Base-by-base conservation (phyloP, 345 rosid genomes). In the Melaleuca quinquenervia region DNA sequence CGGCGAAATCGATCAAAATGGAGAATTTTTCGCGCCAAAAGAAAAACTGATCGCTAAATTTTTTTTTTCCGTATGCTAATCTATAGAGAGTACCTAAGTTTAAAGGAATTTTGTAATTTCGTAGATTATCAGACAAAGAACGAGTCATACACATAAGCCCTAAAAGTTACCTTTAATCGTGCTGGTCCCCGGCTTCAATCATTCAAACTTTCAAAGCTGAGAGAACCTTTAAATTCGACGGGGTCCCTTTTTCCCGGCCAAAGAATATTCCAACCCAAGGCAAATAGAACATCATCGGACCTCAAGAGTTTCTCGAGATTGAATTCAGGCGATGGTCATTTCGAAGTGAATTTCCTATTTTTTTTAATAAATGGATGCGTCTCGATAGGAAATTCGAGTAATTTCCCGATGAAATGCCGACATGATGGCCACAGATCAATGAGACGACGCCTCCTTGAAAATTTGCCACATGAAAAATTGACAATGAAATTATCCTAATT, bases 401-500 rank as follows among this genome's bases (percentile, higher is more conserved):
- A 58, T n/a, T 26, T 27, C 64, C 7, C n/a, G 2, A 12, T 1
- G 16, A 16, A n/a, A 58, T n/a, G 26, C 11, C n/a, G 16, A 58
- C 3, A 16, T n/a, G 3, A 32, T 58, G 16, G 26, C 29, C 32
- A 11, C 4, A 0, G n/a, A n/a, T 1, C 18, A 1, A 6, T 58
- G 64, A 58, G 4, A n/a, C n/a, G 32, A 6, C 16, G 13, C 32
- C 18, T n/a, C 2, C n/a, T n/a, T n/a, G n/a, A 58, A 58, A 12
- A 27, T 55, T 41, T 41, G 41, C 41, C 41, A 41, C 41, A n/a
- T n/a, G n/a, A n/a, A n/a, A n/a, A n/a, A n/a, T n/a, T n/a, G n/a
- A n/a, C n/a, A n/a, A n/a, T n/a, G n/a, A n/a, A n/a, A 64, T 32
- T 64, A 29, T 20, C 44, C 7, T 5, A 16, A 32, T 8, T 16